These are phyloP conservation scores for Kingdonia uniflora DNA, from an alignment of 164 flowering plant genomes.

Conservation along the genomic window DNA sequence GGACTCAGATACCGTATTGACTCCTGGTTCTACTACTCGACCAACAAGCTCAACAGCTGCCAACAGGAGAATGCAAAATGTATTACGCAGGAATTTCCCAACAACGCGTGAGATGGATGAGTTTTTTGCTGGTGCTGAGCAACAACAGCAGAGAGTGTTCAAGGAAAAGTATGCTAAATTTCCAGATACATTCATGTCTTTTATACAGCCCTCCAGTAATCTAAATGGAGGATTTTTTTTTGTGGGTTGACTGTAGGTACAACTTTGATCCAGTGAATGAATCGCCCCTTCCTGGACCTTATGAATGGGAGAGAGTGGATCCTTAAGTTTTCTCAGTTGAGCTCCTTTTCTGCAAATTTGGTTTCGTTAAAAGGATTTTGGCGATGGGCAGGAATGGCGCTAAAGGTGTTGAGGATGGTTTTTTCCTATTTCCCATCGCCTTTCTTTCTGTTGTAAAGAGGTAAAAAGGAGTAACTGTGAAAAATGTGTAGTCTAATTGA, in stretches of 20 bases:
- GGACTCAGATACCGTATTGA: conserved; percentile 28
- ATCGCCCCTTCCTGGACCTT: conserved; percentile 71
- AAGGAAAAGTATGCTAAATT: conserved; percentile 46
- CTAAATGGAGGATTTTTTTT: not conserved
- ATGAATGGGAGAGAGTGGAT: conserved; percentile 57
- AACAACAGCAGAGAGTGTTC: conserved; percentile 48
- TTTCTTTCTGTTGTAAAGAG: conserved; percentile 33
- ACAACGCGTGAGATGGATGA: conserved; percentile 67
- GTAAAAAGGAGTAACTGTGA: conserved; percentile 24
- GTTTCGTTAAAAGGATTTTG: conserved; percentile 1
- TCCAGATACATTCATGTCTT: too few relatives aligned
- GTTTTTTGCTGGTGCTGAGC: conserved; percentile 65
- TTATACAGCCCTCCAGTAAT: too few relatives aligned
- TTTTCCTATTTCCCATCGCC: conserved; percentile 29
- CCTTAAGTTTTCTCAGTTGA: conserved; percentile 18
- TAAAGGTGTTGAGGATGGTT: conserved; percentile 21
- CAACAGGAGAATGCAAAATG: conserved; percentile 21
- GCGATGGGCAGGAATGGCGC: conserved; percentile 20
- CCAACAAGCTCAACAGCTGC: conserved; percentile 18
- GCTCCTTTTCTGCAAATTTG: conserved; percentile 19
- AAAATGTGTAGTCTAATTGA: conserved; percentile 36
- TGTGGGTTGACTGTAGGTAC: conserved; percentile 44
- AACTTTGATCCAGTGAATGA: conserved; percentile 71
- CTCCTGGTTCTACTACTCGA: conserved; percentile 70
- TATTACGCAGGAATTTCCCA: conserved; percentile 35